Evolutionary conservation across 225 moss, liverwort and hornwort species (phyloP), one percentile per base, ranked within the genome.

Genomic region (Polytrichum formosum): DNA sequence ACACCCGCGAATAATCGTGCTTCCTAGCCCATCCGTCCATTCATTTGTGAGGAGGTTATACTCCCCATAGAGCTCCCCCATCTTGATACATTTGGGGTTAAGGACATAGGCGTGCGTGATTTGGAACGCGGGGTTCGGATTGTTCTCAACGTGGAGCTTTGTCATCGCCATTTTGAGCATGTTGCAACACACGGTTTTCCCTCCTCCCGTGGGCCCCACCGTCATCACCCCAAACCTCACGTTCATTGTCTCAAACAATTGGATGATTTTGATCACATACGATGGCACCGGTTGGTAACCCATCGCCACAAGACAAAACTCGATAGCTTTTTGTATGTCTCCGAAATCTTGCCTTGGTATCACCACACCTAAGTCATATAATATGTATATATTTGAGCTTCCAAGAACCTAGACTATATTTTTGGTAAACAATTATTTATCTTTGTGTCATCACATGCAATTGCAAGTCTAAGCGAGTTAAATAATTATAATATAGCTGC

Each of bases 311-410:
- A 95, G 77, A 54, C 91, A 93, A 62, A 78, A 84, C 18, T 93
- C 90, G 73, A 93, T 81, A 46, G 91, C 85, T 3, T 71, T 75
- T 79, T 90, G 89, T 7, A 96, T 89, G 31, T 90, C 93, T 28
- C 95, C 95, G 85, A 91, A 96, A 74, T 96, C 95, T 79, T 96
- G 95, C 56, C 91, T 75, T 2, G 95, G 95, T 69, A 96, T 96
- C 16, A 81, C 16, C 6, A 93, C 90, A 30, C 93, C 86, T 86
- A 23, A 0, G 2, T 31, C 4, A n/a, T 5, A 19, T 33, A 1
- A 1, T 0, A 13, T 46, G 13, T 3, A 13, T 10, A 46, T 46
- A 8, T 8, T 35, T 58, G 9, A 35, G 35, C 2, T 35, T 1
- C 31, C 31, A 35, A 2, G 0, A 35, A 35, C 35, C 35, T 35